Evolutionary conservation across 2,329 filamentous ascomycete genomes (phyloP).

Genomic region (Monosporascus sp.): DNA sequence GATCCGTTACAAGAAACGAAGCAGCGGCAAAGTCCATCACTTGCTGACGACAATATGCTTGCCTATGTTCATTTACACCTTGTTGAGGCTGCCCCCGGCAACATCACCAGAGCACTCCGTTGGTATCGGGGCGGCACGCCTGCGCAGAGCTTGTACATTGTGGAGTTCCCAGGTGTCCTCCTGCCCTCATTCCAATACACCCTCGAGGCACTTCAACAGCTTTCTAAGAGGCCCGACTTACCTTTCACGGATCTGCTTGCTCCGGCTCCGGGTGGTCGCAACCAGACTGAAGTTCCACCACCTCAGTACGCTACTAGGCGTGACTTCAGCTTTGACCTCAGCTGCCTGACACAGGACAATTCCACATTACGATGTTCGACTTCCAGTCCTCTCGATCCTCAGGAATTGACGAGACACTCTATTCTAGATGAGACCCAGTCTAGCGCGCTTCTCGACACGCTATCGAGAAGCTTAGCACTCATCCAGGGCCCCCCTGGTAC

Average conservation of each 20-base stretch:
- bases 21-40: constrained; percentile 11
- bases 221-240: constrained; percentile 36
- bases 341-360: constrained; percentile 21
- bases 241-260: constrained; percentile 46
- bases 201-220: constrained; percentile 48
- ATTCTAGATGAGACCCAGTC: constrained; percentile 49
- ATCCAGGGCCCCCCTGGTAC: constrained; percentile 69
- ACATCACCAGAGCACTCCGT: constrained; percentile 18
- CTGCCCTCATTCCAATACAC: constrained; percentile 53
- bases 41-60: constrained; percentile 24
- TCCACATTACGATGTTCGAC: constrained; percentile 16
- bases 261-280: constrained; percentile 15
- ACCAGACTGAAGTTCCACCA: constrained; percentile 28
- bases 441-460: constrained; percentile 44
- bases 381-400: constrained; percentile 7
- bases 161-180: constrained; percentile 59
- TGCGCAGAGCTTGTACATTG: constrained; percentile 28
- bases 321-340: constrained; percentile 45
- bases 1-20: background rate
- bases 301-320: constrained; percentile 44
- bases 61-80: constrained; percentile 28
- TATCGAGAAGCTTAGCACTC: constrained; percentile 49
- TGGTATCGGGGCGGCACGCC: constrained; percentile 23
- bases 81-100: constrained; percentile 13
- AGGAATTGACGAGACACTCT: constrained; percentile 28